These are phyloP conservation scores for Gossypium laxum DNA, from an alignment of 441 rosid species.

Conservation along the genomic window DNA sequence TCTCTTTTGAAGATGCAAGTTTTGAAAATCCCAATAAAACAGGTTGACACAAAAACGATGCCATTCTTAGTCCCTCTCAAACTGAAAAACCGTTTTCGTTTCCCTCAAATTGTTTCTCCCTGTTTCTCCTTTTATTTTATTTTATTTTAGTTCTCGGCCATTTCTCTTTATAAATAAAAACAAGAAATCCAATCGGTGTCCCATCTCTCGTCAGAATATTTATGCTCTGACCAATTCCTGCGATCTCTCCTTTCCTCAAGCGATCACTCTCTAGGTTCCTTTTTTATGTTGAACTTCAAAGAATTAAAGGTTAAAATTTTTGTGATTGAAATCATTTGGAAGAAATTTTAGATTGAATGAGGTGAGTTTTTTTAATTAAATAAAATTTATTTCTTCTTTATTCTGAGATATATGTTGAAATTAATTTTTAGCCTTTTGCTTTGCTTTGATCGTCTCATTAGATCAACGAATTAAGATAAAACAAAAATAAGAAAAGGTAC, in stretches of 20 bases:
- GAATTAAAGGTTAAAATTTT: neutral
- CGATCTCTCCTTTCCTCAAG: slow-evolving; percentile 3
- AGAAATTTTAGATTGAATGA: neutral
- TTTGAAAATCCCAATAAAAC: slow-evolving; percentile 8
- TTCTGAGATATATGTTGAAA: neutral
- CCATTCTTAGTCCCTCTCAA: slow-evolving; percentile 17
- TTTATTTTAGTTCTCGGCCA: neutral
- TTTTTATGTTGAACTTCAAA: neutral
- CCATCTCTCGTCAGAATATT: slow-evolving; percentile 10
- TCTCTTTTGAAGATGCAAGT: neutral
- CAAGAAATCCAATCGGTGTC: neutral
- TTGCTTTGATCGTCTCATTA: neutral
- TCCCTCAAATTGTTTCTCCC: neutral
- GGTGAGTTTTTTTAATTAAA: slow-evolving; percentile 11
- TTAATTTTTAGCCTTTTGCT: neutral
- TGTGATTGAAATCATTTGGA: neutral
- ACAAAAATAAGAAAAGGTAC: neutral
- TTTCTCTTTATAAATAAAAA: neutral
- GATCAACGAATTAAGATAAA: slow-evolving; percentile 2
- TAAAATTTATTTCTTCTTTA: neutral
- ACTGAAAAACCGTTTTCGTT: slow-evolving; percentile 29
- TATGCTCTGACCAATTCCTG: slow-evolving; percentile 18
- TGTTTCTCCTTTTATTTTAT: neutral
- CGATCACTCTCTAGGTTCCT: neutral
- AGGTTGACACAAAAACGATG: slow-evolving; percentile 76